Evolutionary conservation across 2,329 filamentous ascomycete species (phyloP), one percentile per base, ranked within the genome.

Genomic region (Fusarium sp.): DNA sequence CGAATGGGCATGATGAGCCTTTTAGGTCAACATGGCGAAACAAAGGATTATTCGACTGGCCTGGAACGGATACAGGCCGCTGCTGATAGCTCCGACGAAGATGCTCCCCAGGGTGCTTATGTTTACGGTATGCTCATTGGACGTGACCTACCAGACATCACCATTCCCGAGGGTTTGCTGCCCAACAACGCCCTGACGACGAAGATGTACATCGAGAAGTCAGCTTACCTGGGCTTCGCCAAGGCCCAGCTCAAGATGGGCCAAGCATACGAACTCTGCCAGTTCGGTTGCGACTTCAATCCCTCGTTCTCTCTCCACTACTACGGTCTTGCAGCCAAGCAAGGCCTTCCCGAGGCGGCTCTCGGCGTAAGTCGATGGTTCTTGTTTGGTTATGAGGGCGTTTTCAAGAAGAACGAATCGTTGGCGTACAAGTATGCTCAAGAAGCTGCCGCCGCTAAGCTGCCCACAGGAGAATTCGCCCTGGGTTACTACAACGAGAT

Each of bases 291-390:
- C 80, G 94, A 98, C 69, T 99, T 99, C 80, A 94, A 97, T 74
- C 94, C 96, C 2, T 92, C 94, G 1, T 87, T 97, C 60, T 98
- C 95, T 2, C 82, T 99, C 55, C 96, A 99, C 78, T 99, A 99
- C 83, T 98, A 98, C 76, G 93, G 94, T 38, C 86, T 99, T 33
- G 95, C 96, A 22, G 92, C 96, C 14, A 91, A 92, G 69, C 96
- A 98, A 81, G 95, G 94, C 19, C 94, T 98, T 74, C 86, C 94
- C 0, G 96, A 99, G 78, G 96, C 95, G 1, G 94, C 97, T 63
- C 92, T 99, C 81, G 94, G 95, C 28, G 94, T 99, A 65, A 98
- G 95, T 80, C 96, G 97, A 80, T 99, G 96, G 96, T 99, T 98
- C 77, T 85, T 99, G 28, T 98, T 97, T 75, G 96, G 96, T 4